Conservation (phyloP, 2,329 filamentous ascomycete genomes). For the Fusarium illudens region DNA sequence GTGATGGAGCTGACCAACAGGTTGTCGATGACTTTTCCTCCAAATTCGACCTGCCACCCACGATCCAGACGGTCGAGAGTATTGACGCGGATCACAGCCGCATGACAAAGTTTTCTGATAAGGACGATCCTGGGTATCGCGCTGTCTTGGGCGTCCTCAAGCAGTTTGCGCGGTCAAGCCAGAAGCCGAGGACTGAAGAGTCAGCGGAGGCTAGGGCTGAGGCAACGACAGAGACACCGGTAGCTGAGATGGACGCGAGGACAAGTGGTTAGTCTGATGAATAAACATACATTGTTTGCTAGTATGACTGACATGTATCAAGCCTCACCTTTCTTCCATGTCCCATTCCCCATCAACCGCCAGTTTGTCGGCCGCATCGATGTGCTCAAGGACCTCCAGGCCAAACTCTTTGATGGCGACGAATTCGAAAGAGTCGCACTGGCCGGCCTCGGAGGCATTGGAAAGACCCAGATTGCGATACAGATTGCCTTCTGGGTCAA, state of each 20-base stretch:
- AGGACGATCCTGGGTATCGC: conserved; percentile 44
- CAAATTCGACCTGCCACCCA: conserved; percentile 46
- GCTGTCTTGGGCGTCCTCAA: background rate
- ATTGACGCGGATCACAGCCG: conserved; percentile 53
- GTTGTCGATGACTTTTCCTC: conserved; percentile 49
- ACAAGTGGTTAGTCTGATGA: background rate
- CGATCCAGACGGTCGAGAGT: conserved; percentile 48
- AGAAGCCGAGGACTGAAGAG: too few species aligned
- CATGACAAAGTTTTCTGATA: conserved; percentile 46
- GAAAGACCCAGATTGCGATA: background rate
- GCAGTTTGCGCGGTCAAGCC: background rate
- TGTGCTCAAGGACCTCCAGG: background rate
- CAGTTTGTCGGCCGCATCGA: background rate
- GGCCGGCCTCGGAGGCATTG: background rate
- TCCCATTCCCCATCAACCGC: background rate
- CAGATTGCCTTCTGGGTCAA: conserved; percentile 40
- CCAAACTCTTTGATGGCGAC: background rate
- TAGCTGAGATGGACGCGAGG: background rate
- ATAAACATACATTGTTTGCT: background rate
- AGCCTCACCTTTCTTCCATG: background rate
- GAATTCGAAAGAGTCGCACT: background rate
- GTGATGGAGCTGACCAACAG: background rate
- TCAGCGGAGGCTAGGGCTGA: too few species aligned
- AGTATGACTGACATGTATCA: background rate
- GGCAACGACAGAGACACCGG: background rate